Evolutionary conservation across 2,329 filamentous ascomycete genomes (phyloP).

Genomic region (Beauveria sp.): DNA sequence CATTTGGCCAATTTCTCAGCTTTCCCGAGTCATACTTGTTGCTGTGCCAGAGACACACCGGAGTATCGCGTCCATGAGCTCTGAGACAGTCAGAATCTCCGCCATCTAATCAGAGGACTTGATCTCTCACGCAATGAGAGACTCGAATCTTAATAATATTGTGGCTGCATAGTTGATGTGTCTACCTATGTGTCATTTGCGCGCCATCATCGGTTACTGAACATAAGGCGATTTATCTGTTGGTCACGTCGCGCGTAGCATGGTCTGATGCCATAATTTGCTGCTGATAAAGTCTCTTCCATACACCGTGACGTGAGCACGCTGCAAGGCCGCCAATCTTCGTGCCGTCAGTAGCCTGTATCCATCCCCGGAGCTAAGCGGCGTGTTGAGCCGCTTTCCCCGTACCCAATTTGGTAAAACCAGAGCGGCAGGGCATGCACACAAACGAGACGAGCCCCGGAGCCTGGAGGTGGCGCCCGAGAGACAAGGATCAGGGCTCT

Average conservation of each 20-base stretch:
- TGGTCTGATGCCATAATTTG: neutral
- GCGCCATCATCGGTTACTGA: neutral
- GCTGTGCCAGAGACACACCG: too few species aligned
- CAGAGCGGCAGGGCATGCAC: neutral
- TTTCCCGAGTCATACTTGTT: neutral
- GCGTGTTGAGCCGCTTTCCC: neutral
- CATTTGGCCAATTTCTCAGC: neutral
- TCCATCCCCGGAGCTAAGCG: neutral
- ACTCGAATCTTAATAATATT: too few species aligned
- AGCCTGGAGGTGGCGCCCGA: neutral
- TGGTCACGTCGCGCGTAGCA: neutral
- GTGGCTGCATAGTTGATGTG: neutral
- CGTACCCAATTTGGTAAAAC: neutral
- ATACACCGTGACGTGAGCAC: neutral
- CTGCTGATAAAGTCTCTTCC: neutral
- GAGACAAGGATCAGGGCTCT: neutral
- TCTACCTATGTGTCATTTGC: neutral
- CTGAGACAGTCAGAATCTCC: too few species aligned
- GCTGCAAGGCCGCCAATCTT: neutral
- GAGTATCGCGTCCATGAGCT: too few species aligned
- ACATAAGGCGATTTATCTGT: neutral
- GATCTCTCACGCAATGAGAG: too few species aligned
- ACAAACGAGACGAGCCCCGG: neutral
- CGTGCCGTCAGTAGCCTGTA: neutral
- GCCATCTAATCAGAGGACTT: too few species aligned